These are phyloP conservation scores for Ceriops zippeliana DNA, from an alignment of 345 rosid genomes.

Conservation along the genomic window DNA sequence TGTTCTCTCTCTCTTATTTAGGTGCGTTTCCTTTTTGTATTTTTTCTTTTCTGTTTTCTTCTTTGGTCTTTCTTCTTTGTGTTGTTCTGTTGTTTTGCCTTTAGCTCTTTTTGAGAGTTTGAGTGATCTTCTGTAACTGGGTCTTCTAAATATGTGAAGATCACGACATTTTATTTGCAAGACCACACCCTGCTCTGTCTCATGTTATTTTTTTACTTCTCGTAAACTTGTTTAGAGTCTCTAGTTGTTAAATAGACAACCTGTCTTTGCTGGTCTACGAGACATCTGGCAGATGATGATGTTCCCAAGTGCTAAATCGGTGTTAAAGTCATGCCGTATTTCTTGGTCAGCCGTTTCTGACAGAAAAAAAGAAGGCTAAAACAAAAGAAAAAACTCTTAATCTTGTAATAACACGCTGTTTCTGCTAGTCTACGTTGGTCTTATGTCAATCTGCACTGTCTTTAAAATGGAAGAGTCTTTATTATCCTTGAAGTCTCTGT, in stretches of 20 bases:
- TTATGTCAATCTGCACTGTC: no score
- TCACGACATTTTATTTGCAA: background rate
- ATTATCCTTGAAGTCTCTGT: background rate
- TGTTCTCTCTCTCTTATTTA: background rate
- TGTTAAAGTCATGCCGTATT: no score
- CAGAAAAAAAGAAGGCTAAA: no score
- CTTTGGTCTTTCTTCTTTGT: background rate
- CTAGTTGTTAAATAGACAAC: background rate
- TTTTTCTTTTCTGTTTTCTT: no score
- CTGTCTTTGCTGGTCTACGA: background rate
- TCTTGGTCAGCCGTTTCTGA: no score
- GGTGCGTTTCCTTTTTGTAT: background rate
- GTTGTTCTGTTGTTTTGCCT: no score
- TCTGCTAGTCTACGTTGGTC: no score
- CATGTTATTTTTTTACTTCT: background rate
- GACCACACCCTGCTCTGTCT: no score
- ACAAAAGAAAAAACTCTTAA: no score
- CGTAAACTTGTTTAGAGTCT: background rate
- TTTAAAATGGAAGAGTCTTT: no score
- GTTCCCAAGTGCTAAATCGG: background rate
- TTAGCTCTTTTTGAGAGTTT: no score
- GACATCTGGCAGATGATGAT: background rate
- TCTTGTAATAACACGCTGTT: no score
- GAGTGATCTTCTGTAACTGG: conserved; percentile 12
- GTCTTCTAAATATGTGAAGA: background rate